A percentile compares a stretch with the other conserved stretches of the same genome.
Evolutionary conservation across 2,329 filamentous ascomycete species (phyloP).

Genomic region (Colletotrichum cereale): DNA sequence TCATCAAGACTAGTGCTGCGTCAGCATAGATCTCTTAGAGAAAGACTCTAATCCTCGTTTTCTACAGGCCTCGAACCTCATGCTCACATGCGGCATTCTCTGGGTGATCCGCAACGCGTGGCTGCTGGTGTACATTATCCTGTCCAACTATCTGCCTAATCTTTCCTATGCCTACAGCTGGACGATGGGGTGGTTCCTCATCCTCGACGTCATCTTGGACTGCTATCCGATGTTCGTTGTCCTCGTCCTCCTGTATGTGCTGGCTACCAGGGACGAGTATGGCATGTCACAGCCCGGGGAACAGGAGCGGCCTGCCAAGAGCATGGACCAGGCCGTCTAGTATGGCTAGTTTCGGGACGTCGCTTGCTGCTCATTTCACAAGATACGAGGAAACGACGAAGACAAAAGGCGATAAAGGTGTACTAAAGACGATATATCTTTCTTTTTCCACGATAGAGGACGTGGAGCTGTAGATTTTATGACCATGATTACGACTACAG

Average conservation of each 20-base stretch:
- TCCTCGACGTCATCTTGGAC: slow-evolving; percentile 44
- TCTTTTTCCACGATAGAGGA: neutral
- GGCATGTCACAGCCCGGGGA: slow-evolving; percentile 45
- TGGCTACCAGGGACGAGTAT: slow-evolving; percentile 45
- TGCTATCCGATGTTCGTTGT: slow-evolving; percentile 46
- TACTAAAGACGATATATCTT: too few species aligned
- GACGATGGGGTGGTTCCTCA: slow-evolving; percentile 18
- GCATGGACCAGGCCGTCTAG: slow-evolving; percentile 32
- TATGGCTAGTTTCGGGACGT: neutral
- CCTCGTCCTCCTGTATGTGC: slow-evolving; percentile 44
- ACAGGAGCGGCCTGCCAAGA: slow-evolving; percentile 31
- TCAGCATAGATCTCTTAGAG: too few species aligned
- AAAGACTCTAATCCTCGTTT: neutral
- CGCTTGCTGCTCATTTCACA: neutral
- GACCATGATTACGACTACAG: neutral
- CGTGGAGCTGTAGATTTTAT: neutral
- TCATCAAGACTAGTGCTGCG: slow-evolving; percentile 23
- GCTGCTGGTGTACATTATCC: neutral
- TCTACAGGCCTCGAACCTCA: neutral
- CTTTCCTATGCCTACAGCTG: accelerated
- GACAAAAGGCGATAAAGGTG: too few species aligned
- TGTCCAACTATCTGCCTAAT: too few species aligned
- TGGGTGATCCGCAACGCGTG: neutral
- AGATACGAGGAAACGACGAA: too few species aligned
- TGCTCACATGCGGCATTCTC: neutral